Evolutionary conservation across 2,329 filamentous ascomycete genomes (phyloP).

Genomic region (Penicillium sp.): DNA sequence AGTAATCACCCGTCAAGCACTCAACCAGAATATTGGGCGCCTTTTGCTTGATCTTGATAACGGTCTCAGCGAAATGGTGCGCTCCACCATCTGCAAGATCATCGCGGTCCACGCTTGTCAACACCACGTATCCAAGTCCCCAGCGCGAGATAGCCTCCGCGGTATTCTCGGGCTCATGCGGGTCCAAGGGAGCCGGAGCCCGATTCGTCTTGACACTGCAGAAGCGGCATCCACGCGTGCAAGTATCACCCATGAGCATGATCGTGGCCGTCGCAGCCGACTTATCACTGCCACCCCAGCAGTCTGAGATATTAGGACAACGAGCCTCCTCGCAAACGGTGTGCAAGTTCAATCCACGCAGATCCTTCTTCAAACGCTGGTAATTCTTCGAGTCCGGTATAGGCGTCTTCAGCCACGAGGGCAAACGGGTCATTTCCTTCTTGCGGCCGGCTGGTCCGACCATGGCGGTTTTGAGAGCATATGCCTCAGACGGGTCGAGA

Average conservation of each 20-base stretch:
- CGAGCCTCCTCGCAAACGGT: constrained; percentile 97
- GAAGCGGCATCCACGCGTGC: constrained; percentile 93
- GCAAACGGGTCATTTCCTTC: constrained; percentile 73
- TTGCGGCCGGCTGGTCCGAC: constrained; percentile 65
- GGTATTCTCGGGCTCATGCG: constrained; percentile 95
- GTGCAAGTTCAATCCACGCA: constrained; percentile 85
- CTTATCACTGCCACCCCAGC: constrained; percentile 92
- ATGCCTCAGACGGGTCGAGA: constrained; percentile 55
- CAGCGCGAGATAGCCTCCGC: constrained; percentile 90
- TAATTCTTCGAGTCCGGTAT: constrained; percentile 86
- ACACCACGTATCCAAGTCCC: constrained; percentile 93
- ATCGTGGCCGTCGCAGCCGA: constrained; percentile 93
- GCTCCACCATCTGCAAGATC: constrained; percentile 89
- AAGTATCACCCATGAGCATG: constrained; percentile 99
- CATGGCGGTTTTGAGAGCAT: constrained; percentile 64
- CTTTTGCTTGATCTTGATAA: constrained; percentile 89
- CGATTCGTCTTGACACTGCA: constrained; percentile 93
- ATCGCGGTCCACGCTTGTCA: constrained; percentile 92
- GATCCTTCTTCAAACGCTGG: constrained; percentile 92
- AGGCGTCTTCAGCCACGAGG: constrained; percentile 93
- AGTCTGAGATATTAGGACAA: constrained; percentile 96
- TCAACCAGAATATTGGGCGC: constrained; percentile 50
- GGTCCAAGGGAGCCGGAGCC: constrained; percentile 77
- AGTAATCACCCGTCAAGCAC: constrained; percentile 74
- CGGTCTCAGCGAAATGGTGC: constrained; percentile 88